A percentile compares a stretch with the other conserved stretches of the same genome.
Evolutionary conservation across 495 filamentous ascomycete genomes (phyloP).

Genomic region (Aspergillus cristatus): DNA sequence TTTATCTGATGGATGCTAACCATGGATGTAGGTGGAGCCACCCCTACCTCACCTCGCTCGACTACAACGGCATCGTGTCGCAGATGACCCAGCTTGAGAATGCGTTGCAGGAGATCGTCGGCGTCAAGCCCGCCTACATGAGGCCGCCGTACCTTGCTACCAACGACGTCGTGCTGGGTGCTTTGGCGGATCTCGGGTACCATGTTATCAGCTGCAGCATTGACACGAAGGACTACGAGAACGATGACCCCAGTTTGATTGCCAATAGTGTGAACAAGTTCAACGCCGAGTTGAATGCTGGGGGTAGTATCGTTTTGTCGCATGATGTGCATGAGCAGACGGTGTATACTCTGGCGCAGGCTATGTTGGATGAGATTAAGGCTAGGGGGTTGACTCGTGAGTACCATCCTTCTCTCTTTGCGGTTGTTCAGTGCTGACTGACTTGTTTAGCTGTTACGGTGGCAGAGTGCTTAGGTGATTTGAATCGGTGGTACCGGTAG

Average conservation of each 20-base stretch:
- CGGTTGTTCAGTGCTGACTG: slow-evolving; percentile 1
- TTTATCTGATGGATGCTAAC: background rate
- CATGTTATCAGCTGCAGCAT: slow-evolving; percentile 34
- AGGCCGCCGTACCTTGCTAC: slow-evolving; percentile 33
- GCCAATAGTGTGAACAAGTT: slow-evolving; percentile 24
- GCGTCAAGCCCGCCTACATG: slow-evolving; percentile 69
- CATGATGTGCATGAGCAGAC: slow-evolving; percentile 40
- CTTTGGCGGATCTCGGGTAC: slow-evolving; percentile 30
- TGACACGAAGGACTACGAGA: slow-evolving; percentile 37
- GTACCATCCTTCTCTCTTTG: slow-evolving; percentile 6
- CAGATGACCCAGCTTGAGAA: slow-evolving; percentile 66
- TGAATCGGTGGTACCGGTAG: slow-evolving; percentile 49
- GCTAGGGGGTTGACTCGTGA: slow-evolving; percentile 24
- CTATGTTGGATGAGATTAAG: slow-evolving; percentile 26
- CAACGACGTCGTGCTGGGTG: slow-evolving; percentile 15
- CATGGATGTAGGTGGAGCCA: slow-evolving; percentile 39
- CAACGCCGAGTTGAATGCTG: slow-evolving; percentile 13
- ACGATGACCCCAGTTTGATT: slow-evolving; percentile 20
- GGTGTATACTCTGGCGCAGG: slow-evolving; percentile 22
- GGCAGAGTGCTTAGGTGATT: slow-evolving; percentile 65
- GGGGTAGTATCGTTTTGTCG: slow-evolving; percentile 30
- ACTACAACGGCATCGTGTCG: slow-evolving; percentile 40
- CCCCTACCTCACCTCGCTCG: slow-evolving; percentile 45
- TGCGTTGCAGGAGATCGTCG: slow-evolving; percentile 57
- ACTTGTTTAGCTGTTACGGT: slow-evolving; percentile 53